Conservation (phyloP, 306 rosid genomes). For the Vicia sativa region DNA sequence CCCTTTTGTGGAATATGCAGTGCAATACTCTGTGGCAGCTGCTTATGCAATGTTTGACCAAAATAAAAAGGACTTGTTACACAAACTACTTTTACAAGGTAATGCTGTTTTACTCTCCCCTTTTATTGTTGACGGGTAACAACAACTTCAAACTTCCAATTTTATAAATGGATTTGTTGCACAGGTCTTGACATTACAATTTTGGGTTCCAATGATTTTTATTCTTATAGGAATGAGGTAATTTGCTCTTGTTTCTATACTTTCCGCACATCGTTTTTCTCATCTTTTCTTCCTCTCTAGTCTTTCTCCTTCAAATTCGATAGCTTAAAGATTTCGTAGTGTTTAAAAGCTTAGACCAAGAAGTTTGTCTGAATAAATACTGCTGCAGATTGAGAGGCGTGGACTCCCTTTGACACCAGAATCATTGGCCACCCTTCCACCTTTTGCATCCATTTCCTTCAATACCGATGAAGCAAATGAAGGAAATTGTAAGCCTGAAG, state of each 20-base stretch:
- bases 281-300: background rate
- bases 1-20: slow-evolving; percentile 94
- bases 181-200: slow-evolving; percentile 93
- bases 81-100: slow-evolving; percentile 80
- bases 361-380: slow-evolving; percentile 27
- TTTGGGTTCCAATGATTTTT: slow-evolving; percentile 89
- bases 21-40: slow-evolving; percentile 88
- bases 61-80: slow-evolving; percentile 56
- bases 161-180: slow-evolving; percentile 41
- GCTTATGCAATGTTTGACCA: slow-evolving; percentile 70
- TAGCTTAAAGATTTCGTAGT: background rate
- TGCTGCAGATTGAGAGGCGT: slow-evolving; percentile 74
- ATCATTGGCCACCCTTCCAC: slow-evolving; percentile 78
- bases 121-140: slow-evolving; percentile 2
- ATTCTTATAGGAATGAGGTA: slow-evolving; percentile 90
- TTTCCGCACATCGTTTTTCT: background rate
- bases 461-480: slow-evolving; percentile 68
- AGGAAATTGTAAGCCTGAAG: slow-evolving; percentile 80
- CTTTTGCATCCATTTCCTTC: slow-evolving; percentile 82
- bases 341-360: slow-evolving; percentile 16
- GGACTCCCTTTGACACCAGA: slow-evolving; percentile 86
- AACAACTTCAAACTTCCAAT: slow-evolving; percentile 29
- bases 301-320: background rate
- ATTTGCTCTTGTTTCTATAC: slow-evolving; percentile 15
- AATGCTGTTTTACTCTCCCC: slow-evolving; percentile 28